Evolutionary conservation across 2,329 filamentous ascomycete genomes (phyloP).

Genomic region (Thermoascus crustaceus): DNA sequence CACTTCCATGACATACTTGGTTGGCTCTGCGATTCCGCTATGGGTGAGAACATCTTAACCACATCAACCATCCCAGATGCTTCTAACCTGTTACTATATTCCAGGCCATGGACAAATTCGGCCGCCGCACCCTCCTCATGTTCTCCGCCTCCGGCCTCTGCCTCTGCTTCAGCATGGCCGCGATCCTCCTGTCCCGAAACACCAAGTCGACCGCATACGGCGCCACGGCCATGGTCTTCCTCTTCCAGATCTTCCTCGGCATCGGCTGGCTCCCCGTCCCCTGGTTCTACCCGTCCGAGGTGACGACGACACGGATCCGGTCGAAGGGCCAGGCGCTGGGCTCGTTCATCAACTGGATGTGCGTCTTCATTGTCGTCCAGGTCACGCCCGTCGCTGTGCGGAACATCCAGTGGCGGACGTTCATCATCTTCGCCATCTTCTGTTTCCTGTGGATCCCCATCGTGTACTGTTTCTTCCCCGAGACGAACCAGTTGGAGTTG

Average conservation of each 20-base stretch:
- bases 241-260: constrained; percentile 40
- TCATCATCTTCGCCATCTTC: constrained; percentile 21
- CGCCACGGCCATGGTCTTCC: constrained; percentile 38
- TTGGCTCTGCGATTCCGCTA: constrained; percentile 35
- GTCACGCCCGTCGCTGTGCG: constrained; percentile 20
- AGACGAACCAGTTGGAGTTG: constrained; percentile 56
- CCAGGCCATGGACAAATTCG: constrained; percentile 30
- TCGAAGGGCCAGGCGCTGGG: constrained; percentile 35
- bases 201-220: constrained; percentile 28
- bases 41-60: constrained; percentile 19
- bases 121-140: constrained; percentile 35
- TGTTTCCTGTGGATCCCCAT: constrained; percentile 36
- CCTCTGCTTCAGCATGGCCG: constrained; percentile 36
- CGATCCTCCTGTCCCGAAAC: constrained; percentile 31
- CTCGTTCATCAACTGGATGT: constrained; percentile 29
- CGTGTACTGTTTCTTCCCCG: constrained; percentile 57
- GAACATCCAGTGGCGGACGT: constrained; percentile 25
- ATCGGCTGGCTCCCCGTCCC: constrained; percentile 38
- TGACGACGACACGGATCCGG: constrained; percentile 35
- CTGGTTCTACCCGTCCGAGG: constrained; percentile 38
- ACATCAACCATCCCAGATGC: background rate
- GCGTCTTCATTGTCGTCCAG: constrained; percentile 25
- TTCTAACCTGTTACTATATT: background rate
- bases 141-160: constrained; percentile 34
- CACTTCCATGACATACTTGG: constrained; percentile 32